These are phyloP conservation scores for Alopecurus myosuroides DNA, from an alignment of 176 grass and related monocot species.

Conservation along the genomic window DNA sequence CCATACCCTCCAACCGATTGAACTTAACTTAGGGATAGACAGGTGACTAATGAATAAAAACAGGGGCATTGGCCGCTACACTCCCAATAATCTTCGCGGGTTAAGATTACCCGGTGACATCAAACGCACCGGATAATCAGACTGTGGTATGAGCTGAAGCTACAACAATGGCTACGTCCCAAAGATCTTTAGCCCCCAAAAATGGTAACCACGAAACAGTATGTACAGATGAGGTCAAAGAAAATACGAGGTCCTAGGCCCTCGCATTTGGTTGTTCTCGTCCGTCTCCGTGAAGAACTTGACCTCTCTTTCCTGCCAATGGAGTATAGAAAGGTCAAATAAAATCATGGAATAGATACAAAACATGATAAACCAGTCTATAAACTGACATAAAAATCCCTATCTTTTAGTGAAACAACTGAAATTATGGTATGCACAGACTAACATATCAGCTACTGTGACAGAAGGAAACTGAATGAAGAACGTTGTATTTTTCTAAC, in stretches of 20 bases:
- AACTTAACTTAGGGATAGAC: not conserved
- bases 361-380: not conserved
- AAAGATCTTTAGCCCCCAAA: slow-evolving; percentile 3
- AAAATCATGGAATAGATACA: not conserved
- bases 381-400: not conserved
- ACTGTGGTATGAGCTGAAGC: slow-evolving; percentile 15
- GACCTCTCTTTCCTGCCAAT: slow-evolving; percentile 81
- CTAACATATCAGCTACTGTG: not conserved
- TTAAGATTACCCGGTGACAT: slow-evolving; percentile 4
- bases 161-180: slow-evolving; percentile 30
- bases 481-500: not conserved
- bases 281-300: slow-evolving; percentile 97
- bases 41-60: not conserved
- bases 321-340: not conserved
- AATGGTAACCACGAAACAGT: not conserved
- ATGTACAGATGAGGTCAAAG: slow-evolving; percentile 28
- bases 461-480: not conserved
- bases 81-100: not conserved
- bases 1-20: too few species aligned
- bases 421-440: too few species aligned
- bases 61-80: not conserved
- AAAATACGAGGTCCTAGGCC: slow-evolving; percentile 53
- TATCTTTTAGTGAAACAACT: not conserved
- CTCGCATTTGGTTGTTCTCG: slow-evolving; percentile 76
- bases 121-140: slow-evolving; percentile 4